Conservation (phyloP, 2,329 filamentous ascomycete species). For the Colletotrichum trifolii region DNA sequence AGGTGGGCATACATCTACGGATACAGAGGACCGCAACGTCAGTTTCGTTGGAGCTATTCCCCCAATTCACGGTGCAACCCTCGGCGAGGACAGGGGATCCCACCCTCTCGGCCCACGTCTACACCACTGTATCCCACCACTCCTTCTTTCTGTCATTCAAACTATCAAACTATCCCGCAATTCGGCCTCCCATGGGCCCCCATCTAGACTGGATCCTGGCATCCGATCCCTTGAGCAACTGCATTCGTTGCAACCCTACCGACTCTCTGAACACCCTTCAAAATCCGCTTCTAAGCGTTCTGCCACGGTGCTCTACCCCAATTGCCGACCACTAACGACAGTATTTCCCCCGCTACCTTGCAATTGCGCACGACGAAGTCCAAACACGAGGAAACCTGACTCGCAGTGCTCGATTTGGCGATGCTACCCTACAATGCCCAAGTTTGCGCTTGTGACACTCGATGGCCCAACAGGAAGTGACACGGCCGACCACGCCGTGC, state of each 20-base stretch:
- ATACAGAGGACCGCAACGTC: not conserved
- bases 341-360: too few relatives aligned
- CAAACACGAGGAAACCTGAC: constrained; percentile 18
- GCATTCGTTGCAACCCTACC: constrained; percentile 23
- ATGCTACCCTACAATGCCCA: not conserved
- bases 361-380: not conserved
- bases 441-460: constrained; percentile 27
- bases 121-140: constrained; percentile 7
- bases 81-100: constrained; percentile 17
- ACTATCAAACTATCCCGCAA: constrained; percentile 15
- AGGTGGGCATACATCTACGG: constrained; percentile 4
- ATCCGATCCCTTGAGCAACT: constrained; percentile 35
- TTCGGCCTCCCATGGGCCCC: constrained; percentile 15
- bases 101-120: constrained; percentile 6
- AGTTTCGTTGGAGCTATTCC: constrained; percentile 17
- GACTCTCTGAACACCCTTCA: constrained; percentile 4
- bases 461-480: constrained; percentile 11
- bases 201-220: constrained; percentile 28
- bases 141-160: constrained; percentile 4
- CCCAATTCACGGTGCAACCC: constrained; percentile 20
- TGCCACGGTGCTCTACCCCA: constrained; percentile 7
- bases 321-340: not conserved
- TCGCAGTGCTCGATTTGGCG: constrained; percentile 21
- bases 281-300: constrained; percentile 27
- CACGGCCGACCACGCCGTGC: constrained; percentile 10